Evolutionary conservation across 129 eudicot genomes (phyloP).

Genomic region (Arctium minus): DNA sequence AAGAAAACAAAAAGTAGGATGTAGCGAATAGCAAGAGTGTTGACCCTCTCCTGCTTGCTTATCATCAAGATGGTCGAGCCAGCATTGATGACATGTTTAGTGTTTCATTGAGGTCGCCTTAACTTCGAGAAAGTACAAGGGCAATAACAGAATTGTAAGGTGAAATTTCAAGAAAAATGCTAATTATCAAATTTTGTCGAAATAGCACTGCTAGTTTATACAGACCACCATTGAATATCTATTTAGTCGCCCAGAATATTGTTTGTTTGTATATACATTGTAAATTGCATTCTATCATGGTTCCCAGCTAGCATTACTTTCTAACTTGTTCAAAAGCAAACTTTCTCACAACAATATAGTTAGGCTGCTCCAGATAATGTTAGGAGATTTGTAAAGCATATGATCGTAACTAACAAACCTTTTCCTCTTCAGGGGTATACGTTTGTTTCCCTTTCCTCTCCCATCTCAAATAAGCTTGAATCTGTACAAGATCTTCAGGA

Average conservation of each 20-base stretch:
- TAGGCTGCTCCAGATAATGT: slow-evolving; percentile 1
- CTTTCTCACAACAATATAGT: background rate
- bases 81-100: background rate
- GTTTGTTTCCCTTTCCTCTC: slow-evolving; percentile 94
- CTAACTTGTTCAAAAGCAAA: background rate
- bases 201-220: background rate
- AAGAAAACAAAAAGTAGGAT: slow-evolving; percentile 15
- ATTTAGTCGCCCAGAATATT: background rate
- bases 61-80: background rate
- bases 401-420: slow-evolving; percentile 45
- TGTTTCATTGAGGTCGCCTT: background rate
- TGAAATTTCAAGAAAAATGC: background rate
- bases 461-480: slow-evolving; percentile 97
- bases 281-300: background rate
- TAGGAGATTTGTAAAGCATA: background rate
- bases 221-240: background rate
- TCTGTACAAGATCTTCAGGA: slow-evolving; percentile 95
- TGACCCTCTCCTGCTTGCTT: background rate
- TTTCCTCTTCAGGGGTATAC: slow-evolving; percentile 85
- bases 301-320: slow-evolving; percentile 5
- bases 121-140: background rate
- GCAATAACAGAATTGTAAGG: background rate
- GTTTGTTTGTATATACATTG: background rate
- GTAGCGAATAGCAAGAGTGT: background rate
- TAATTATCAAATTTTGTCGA: background rate